A percentile compares a stretch with the other conserved stretches of the same genome.
phyloP scores from a whole-genome alignment of 1,139 yeast genomes.

The Arxiozyma slooffiae region DNA sequence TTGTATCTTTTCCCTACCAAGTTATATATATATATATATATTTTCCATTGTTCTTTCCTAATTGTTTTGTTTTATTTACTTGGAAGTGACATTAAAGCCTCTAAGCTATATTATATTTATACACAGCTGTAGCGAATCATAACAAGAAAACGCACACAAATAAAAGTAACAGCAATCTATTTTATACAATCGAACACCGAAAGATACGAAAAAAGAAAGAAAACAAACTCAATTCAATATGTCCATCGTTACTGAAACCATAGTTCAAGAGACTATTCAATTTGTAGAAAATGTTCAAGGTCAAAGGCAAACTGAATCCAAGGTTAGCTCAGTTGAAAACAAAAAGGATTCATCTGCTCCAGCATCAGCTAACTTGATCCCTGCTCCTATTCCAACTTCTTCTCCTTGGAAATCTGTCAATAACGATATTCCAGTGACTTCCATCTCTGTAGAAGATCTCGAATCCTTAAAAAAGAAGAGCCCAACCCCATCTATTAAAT shows the following conservation, averaged over 20 bases:
- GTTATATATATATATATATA: no score
- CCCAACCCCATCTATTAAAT: conserved; percentile 35
- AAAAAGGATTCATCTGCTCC: conserved; percentile 9
- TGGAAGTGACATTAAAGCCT: background rate
- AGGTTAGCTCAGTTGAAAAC: conserved; percentile 7
- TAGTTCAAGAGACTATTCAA: background rate
- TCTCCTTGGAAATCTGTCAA: conserved; percentile 56
- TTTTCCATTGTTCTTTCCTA: no score
- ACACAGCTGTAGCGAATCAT: background rate
- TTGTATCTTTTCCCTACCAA: background rate
- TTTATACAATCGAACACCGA: no score
- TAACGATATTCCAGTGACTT: conserved; percentile 25
- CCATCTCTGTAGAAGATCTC: conserved; percentile 31
- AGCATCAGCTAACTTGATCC: conserved; percentile 40
- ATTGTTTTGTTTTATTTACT: background rate
- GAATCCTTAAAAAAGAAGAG: conserved; percentile 36
- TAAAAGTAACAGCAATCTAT: no score
- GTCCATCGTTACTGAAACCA: conserved; percentile 1
- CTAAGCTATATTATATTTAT: background rate
- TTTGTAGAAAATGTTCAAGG: conserved; percentile 1
- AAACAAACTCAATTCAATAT: background rate
- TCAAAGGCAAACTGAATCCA: background rate
- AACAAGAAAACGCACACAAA: background rate
- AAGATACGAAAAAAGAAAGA: no score
- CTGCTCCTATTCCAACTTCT: conserved; percentile 67